Percentiles rank a stretch among this genome's conserved stretches.
Evolutionary conservation across 2,329 filamentous ascomycete genomes (phyloP).

Genomic region (Cladosporium sp.): DNA sequence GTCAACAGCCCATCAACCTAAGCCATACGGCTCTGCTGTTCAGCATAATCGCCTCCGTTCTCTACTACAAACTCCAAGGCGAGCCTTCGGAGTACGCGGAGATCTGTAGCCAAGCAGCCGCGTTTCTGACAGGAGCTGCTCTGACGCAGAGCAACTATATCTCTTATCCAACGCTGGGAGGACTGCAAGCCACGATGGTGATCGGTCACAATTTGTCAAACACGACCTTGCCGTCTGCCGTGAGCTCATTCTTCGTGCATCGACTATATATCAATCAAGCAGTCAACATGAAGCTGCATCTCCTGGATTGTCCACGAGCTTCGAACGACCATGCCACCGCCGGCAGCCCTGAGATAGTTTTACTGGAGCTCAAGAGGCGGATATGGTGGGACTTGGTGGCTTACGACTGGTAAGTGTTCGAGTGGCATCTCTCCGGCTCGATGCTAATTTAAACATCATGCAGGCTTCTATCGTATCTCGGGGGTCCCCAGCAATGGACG

Average conservation of each 20-base stretch:
- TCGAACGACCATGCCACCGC: too few relatives aligned
- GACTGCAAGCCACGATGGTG: conserved; percentile 3
- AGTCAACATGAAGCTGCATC: neutral
- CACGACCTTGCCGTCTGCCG: neutral
- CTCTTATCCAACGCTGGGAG: neutral
- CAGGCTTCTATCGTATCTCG: too few relatives aligned
- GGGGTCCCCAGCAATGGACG: neutral
- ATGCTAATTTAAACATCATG: too few relatives aligned
- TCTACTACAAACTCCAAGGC: neutral
- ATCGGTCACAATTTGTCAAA: neutral
- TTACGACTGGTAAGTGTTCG: conserved; percentile 1
- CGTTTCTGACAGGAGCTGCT: neutral
- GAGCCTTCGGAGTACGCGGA: neutral
- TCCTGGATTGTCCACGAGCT: neutral
- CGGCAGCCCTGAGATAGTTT: neutral
- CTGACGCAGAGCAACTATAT: conserved; percentile 3
- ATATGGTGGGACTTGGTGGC: conserved; percentile 6
- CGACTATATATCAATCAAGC: neutral
- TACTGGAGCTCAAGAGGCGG: neutral
- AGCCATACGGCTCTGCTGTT: neutral
- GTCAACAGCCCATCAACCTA: neutral
- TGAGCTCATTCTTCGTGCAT: neutral
- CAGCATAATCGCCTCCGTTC: neutral
- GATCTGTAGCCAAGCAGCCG: neutral
- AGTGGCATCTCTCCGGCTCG: too few relatives aligned